Base-by-base conservation (phyloP, 352 stramenopile genomes). In the Phytophthora parvispora region DNA sequence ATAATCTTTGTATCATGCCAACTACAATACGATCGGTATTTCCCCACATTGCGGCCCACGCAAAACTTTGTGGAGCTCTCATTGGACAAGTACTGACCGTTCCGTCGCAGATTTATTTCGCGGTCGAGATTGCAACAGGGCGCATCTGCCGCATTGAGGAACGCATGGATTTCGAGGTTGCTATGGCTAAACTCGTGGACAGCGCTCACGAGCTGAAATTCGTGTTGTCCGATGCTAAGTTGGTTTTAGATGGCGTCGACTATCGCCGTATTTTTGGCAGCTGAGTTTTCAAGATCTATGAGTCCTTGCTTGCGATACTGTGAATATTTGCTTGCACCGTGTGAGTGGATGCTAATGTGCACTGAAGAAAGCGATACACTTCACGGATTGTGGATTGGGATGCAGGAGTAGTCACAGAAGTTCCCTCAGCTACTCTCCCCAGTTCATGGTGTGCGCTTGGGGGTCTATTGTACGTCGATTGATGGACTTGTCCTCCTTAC, bases 71-170 rank as follows among this genome's bases (percentile, higher is more conserved):
- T 15, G 34, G 12, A 25, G 29, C 52, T 16, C 51, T 69, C 4
- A 6, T 63, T 4, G 34, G 29, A 15, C 12, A 49, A 16, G n/a
- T 52, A 12, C 5, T 63, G 42, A 15, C 40, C 2, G 61, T 63
- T 34, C 28, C 40, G 13, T 58, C 61, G 7, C 51, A 63, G 5
- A 16, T 69, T 7, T 34, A 31, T 18, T 69, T 69, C 53, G 42
- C 25, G 6, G 28, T 69, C 22, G 32, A 48, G 15, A 45, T 8
- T 4, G 24, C 28, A 25, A 38, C 29, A n/a, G 61, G 31, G 1
- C 51, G 29, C 1, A 52, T 69, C 28, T 63, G 16, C 10, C 43
- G 43, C 10, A 28, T 69, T 15, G 52, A 52, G 16, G 61, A 69
- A 38, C 61, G 32, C 7, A 59, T 69, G 52, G 52, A 47, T 25